phyloP scores from a whole-genome alignment of 2,329 filamentous ascomycete species.

The Monosporascus cannonballus region DNA sequence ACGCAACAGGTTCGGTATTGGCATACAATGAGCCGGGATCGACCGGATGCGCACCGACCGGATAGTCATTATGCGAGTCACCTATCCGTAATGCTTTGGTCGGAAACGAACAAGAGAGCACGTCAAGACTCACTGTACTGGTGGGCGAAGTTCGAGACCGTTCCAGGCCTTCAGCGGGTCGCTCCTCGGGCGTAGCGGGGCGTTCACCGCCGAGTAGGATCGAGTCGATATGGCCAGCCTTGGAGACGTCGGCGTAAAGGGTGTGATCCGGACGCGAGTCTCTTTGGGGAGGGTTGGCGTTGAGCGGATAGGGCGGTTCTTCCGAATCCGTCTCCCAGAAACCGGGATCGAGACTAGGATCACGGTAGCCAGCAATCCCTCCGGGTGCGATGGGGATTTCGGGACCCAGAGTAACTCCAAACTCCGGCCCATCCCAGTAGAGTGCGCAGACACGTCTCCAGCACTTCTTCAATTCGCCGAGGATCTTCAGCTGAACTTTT shows the following conservation, averaged over 20 bases:
- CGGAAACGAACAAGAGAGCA: constrained; percentile 59
- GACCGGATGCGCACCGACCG: constrained; percentile 50
- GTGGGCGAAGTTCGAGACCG: constrained; percentile 43
- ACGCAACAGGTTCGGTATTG: constrained; percentile 45
- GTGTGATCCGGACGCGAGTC: constrained; percentile 26
- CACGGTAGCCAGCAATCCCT: constrained; percentile 58
- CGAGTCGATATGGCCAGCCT: constrained; percentile 42
- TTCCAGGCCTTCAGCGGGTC: constrained; percentile 17
- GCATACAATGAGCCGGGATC: constrained; percentile 43
- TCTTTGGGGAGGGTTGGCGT: constrained; percentile 26
- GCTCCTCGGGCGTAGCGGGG: constrained; percentile 41
- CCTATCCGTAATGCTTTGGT: constrained; percentile 39
- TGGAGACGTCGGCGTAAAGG: constrained; percentile 42
- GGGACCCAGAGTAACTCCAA: constrained; percentile 52
- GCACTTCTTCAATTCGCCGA: constrained; percentile 92
- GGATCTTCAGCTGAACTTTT: constrained; percentile 69
- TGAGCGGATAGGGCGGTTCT: constrained; percentile 39
- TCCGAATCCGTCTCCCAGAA: constrained; percentile 44
- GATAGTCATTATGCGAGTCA: constrained; percentile 34
- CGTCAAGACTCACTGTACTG: constrained; percentile 54
- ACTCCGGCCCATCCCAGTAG: constrained; percentile 77
- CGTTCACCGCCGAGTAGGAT: constrained; percentile 35
- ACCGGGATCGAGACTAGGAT: constrained; percentile 47
- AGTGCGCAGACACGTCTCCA: constrained; percentile 87
- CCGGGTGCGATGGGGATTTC: constrained; percentile 69